Base-by-base conservation (phyloP, 2,329 filamentous ascomycete species). In the Alternaria infectoria region DNA sequence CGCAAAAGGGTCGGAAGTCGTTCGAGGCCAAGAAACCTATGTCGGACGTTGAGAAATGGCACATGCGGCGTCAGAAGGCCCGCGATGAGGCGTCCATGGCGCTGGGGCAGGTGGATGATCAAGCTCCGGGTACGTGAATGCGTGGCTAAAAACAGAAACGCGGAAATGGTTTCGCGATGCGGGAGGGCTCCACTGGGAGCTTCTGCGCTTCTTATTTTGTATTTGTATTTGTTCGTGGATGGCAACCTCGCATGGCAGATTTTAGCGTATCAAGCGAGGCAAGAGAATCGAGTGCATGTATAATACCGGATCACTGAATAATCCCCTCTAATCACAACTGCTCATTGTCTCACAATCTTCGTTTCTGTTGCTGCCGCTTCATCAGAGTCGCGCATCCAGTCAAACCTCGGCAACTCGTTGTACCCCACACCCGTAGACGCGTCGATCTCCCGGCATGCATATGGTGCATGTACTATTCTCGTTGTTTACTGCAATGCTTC, bases 11-110 rank as follows among this genome's bases (percentile, higher is more conserved):
- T 11, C 25, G 45, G 17, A 26, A 43, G 7, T 10, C 40, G 40
- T 25, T 19, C 30, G 44, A 47, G 30, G 19, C 17, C 28, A 28
- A 15, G 45, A 51, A 57, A 30, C 58, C 58, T 5, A 28, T 47
- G 32, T 57, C 58, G 15, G 58, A 61, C 15, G 52, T 57, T 17
- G 58, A 61, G 32, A 57, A 45, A 36, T 57, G 58, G 52, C 54
- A 54, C 3, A 21, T 44, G 52, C 58, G 46, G 6, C 26, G 36
- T 36, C 36, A 57, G 46, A 58, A 17, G 46, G 28, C 23, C 26
- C 32, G 46, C 5, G 59, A 61, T 13, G 40, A 40, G 36, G n/a
- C 40, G 28, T 40, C 47, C 25, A 11, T 28, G 36, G 32, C 51
- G 3, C 21, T 28, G 25, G 30, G 49, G 7, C 36, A 40, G 26